These are phyloP conservation scores for Alopecurus myosuroides DNA, from an alignment of 176 grass and related monocot species.

Conservation along the genomic window DNA sequence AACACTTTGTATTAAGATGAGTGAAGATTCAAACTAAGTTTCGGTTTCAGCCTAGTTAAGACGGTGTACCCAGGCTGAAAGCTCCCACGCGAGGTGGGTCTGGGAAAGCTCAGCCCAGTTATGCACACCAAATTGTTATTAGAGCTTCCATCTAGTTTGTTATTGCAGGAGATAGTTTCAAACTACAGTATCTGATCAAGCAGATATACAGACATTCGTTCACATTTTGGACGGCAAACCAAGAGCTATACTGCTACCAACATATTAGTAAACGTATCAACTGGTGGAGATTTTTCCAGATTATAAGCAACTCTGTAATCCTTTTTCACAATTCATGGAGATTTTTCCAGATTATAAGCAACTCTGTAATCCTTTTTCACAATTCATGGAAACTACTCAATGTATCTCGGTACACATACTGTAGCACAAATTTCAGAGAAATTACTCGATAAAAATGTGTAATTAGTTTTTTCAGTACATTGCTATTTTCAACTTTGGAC, in stretches of 20 bases:
- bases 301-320: background rate
- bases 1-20: background rate
- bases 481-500: background rate
- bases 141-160: background rate
- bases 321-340: background rate
- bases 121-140: background rate
- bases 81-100: background rate
- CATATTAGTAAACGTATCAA: background rate
- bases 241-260: background rate
- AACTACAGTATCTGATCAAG: background rate
- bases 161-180: background rate
- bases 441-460: background rate
- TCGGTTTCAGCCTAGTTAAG: background rate
- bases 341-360: background rate
- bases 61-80: background rate
- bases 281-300: background rate
- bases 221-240: background rate
- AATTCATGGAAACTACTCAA: too few relatives aligned
- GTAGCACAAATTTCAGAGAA: background rate
- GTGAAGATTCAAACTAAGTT: background rate
- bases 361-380: background rate
- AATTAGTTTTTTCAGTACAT: background rate
- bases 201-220: background rate
- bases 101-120: background rate
- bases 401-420: too few relatives aligned